phyloP scores from a whole-genome alignment of 2,329 filamentous ascomycete species.

The Lizonia empirigonia region DNA sequence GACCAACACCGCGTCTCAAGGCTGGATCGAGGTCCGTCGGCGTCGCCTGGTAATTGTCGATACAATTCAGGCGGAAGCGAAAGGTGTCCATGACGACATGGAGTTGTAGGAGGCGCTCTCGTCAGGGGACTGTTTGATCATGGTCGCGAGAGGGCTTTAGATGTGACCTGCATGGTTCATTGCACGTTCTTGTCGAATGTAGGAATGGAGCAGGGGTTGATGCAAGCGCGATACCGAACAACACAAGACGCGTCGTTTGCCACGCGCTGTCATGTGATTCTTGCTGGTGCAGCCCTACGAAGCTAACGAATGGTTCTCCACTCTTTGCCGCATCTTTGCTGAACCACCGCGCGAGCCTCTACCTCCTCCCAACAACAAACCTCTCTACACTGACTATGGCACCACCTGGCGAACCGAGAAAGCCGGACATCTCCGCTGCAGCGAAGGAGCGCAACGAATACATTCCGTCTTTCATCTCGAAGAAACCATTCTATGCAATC shows the following conservation, averaged over 20 bases:
- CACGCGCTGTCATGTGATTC: constrained; percentile 35
- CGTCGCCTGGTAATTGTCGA: constrained; percentile 88
- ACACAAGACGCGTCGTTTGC: constrained; percentile 8
- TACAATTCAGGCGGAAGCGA: constrained; percentile 89
- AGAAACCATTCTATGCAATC: constrained; percentile 94
- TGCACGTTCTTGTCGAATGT: not conserved
- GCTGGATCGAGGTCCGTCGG: constrained; percentile 82
- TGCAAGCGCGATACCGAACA: not conserved
- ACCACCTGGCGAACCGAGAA: constrained; percentile 54
- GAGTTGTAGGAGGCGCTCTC: not conserved
- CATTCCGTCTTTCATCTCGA: constrained; percentile 97
- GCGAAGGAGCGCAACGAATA: constrained; percentile 95
- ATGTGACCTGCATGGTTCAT: not conserved
- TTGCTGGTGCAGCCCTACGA: constrained; percentile 38
- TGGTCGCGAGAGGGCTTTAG: constrained; percentile 16
- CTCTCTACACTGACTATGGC: constrained; percentile 38
- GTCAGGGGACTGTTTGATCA: constrained; percentile 18
- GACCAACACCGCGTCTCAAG: constrained; percentile 67
- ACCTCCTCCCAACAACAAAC: not conserved
- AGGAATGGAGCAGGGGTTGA: constrained; percentile 5
- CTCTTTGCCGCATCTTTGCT: constrained; percentile 16
- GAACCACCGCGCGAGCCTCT: constrained; percentile 4
- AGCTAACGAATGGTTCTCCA: constrained; percentile 26
- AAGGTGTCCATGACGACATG: constrained; percentile 70
- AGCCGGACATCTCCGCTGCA: constrained; percentile 59